A percentile compares a stretch with the other conserved stretches of the same genome.
Evolutionary conservation across 768 basidiomycete genomes (phyloP).

Genomic region (Coprinellus micaceus): DNA sequence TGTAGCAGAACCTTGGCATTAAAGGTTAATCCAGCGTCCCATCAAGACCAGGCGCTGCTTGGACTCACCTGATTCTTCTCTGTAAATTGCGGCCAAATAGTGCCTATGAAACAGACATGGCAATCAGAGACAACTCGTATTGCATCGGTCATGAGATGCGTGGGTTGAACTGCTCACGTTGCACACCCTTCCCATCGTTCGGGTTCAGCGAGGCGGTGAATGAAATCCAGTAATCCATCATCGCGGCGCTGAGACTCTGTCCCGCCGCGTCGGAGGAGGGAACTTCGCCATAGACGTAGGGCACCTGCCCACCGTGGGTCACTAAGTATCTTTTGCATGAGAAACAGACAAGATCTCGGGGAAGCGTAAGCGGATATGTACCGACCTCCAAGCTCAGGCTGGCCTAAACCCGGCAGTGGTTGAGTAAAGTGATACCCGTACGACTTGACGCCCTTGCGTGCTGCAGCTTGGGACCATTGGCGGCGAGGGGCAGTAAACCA

Average conservation of each 20-base stretch:
- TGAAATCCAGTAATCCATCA: constrained; percentile 44
- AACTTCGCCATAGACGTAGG: constrained; percentile 33
- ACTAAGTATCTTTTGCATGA: constrained; percentile 17
- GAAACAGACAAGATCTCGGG: background rate
- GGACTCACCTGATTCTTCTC: background rate
- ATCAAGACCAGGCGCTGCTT: background rate
- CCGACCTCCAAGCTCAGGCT: constrained; percentile 27
- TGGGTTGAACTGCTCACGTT: too few relatives aligned
- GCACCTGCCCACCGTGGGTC: constrained; percentile 29
- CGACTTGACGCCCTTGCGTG: constrained; percentile 31
- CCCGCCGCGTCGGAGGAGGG: constrained; percentile 17
- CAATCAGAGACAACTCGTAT: too few relatives aligned
- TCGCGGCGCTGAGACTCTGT: constrained; percentile 24
- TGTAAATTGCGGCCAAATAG: constrained; percentile 30
- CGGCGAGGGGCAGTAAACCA: constrained; percentile 37
- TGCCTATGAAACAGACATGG: constrained; percentile 16
- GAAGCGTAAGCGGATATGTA: background rate
- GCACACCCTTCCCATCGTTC: constrained; percentile 32
- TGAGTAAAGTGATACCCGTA: constrained; percentile 44
- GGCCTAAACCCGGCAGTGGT: constrained; percentile 27
- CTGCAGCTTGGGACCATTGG: constrained; percentile 37
- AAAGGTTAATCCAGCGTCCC: constrained; percentile 9
- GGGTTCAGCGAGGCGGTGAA: constrained; percentile 36
- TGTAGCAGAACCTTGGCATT: constrained; percentile 16
- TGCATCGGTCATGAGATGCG: too few relatives aligned